phyloP scores from a whole-genome alignment of 164 flowering plant genomes.

The Cinnamomum chago region DNA sequence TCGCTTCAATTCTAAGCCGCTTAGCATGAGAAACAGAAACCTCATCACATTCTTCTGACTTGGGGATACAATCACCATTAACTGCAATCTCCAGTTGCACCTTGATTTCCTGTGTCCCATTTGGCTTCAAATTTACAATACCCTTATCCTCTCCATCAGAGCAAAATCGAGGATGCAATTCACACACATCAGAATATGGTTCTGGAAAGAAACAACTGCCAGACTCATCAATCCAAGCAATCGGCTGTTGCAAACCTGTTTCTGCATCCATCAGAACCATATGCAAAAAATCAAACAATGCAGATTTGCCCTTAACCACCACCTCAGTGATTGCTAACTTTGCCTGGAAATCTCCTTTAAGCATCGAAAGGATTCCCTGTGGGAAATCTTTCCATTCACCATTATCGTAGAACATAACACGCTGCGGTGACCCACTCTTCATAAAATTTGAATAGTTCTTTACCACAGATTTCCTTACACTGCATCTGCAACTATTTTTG shows the following conservation, averaged over 20 bases:
- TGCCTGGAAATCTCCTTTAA: constrained; percentile 42
- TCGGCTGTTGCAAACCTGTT: constrained; percentile 50
- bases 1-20: constrained; percentile 28
- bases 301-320: constrained; percentile 35
- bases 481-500: constrained; percentile 23
- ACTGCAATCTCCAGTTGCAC: constrained; percentile 71
- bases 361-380: constrained; percentile 26
- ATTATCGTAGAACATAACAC: constrained; percentile 55
- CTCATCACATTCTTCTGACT: constrained; percentile 49
- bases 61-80: constrained; percentile 30
- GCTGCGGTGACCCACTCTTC: constrained; percentile 57
- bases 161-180: constrained; percentile 16
- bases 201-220: constrained; percentile 83
- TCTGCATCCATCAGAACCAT: constrained; percentile 60
- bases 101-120: constrained; percentile 48
- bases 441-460: constrained; percentile 54
- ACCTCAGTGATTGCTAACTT: constrained; percentile 58
- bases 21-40: constrained; percentile 46
- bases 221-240: constrained; percentile 89
- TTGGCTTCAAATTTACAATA: constrained; percentile 20
- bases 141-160: constrained; percentile 18
- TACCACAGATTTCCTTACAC: constrained; percentile 34
- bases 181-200: constrained; percentile 27
- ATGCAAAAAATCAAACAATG: constrained; percentile 60
- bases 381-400: constrained; percentile 78